Percentiles rank a stretch among this genome's conserved stretches.
These are phyloP conservation scores for Penicillium herquei DNA, from an alignment of 495 filamentous ascomycete genomes.

Conservation along the genomic window DNA sequence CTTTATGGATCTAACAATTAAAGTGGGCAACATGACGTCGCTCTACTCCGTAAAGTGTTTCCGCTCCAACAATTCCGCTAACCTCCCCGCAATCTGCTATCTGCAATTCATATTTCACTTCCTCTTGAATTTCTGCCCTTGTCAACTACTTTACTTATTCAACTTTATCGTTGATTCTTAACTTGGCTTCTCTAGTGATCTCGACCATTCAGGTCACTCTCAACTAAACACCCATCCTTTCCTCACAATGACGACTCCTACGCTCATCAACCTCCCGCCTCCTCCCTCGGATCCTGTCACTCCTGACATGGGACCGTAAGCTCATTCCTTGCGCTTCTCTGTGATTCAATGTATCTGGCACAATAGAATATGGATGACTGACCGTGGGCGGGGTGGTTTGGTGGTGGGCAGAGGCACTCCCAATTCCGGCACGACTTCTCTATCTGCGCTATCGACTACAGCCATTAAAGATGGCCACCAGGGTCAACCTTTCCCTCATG, in stretches of 20 bases:
- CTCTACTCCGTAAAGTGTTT: constrained; percentile 2
- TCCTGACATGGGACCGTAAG: constrained; percentile 87
- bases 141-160: no score
- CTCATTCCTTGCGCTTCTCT: constrained; percentile 15
- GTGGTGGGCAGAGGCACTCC: constrained; percentile 71
- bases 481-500: constrained; percentile 59
- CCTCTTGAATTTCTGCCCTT: neutral
- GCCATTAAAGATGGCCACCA: constrained; percentile 93
- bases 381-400: constrained; percentile 4
- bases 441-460: constrained; percentile 83
- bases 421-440: constrained; percentile 79
- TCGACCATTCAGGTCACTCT: constrained; percentile 1
- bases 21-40: constrained; percentile 15
- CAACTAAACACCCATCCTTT: constrained; percentile 2
- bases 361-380: constrained; percentile 7
- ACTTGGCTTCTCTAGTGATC: neutral
- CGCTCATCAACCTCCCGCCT: constrained; percentile 81
- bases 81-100: constrained; percentile 16
- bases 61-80: constrained; percentile 3
- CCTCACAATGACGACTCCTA: constrained; percentile 47
- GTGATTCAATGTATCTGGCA: neutral
- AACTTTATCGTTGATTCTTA: neutral
- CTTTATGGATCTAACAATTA: neutral
- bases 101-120: neutral
- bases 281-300: constrained; percentile 81